Conservation (phyloP, 2,329 filamentous ascomycete species). For the Exophiala dermatitidis region DNA sequence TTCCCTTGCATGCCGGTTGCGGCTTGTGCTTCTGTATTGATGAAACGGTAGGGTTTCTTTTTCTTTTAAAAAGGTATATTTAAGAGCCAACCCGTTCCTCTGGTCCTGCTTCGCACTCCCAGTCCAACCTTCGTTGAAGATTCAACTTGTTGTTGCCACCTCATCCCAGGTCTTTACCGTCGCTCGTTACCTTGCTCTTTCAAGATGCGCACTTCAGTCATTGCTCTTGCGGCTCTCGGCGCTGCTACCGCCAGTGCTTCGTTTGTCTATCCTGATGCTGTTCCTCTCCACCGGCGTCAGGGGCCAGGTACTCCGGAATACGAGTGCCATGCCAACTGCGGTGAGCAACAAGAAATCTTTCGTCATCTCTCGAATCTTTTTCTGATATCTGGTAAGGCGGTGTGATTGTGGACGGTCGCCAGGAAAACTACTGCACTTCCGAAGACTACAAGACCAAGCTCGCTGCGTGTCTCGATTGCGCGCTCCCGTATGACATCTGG, state of each 20-base stretch:
- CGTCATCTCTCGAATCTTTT: background rate
- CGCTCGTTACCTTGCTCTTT: background rate
- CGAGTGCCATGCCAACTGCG: constrained; percentile 33
- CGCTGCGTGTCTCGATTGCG: constrained; percentile 38
- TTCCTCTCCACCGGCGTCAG: constrained; percentile 18
- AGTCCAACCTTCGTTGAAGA: background rate
- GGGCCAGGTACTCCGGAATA: constrained; percentile 31
- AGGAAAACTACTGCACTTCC: constrained; percentile 28
- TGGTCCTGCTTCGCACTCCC: background rate
- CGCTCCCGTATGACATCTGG: constrained; percentile 41
- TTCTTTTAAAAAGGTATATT: background rate
- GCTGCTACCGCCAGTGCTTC: constrained; percentile 7
- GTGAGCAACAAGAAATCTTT: constrained; percentile 21
- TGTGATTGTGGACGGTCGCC: constrained; percentile 27
- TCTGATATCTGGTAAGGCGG: constrained; percentile 21
- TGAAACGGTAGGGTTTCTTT: background rate
- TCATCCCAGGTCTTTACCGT: background rate
- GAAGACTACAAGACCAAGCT: constrained; percentile 29
- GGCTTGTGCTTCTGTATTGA: background rate
- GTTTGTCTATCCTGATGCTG: constrained; percentile 11
- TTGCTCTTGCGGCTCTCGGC: constrained; percentile 6
- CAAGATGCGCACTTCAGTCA: constrained; percentile 14
- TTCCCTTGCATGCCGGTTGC: background rate
- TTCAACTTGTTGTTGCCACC: background rate
- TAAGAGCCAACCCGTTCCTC: background rate